Percentiles rank a stretch among this genome's conserved stretches.
These are phyloP conservation scores for Nicotiana paniculata DNA, from an alignment of 257 asterid species.

Conservation along the genomic window DNA sequence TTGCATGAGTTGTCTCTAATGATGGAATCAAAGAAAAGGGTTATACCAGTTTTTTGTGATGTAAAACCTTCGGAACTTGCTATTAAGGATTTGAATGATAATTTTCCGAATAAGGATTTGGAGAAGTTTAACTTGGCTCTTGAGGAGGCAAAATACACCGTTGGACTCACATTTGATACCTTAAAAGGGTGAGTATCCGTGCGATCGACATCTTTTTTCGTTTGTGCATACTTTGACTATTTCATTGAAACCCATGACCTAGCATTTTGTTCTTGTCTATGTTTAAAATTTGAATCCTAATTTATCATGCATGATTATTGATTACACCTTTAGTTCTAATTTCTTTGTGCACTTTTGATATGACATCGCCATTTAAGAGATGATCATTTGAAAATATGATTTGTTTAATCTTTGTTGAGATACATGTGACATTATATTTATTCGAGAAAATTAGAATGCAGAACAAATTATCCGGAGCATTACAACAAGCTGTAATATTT, in stretches of 20 bases:
- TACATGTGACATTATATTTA: not conserved
- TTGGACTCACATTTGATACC: conserved; percentile 76
- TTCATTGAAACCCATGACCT: no score
- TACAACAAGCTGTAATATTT: not conserved
- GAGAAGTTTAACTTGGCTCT: conserved; percentile 45
- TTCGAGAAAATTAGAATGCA: not conserved
- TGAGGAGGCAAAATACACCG: conserved; percentile 66
- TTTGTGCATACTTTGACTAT: no score
- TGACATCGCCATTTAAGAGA: not conserved
- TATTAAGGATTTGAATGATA: conserved; percentile 37
- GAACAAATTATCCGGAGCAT: not conserved
- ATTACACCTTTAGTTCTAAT: not conserved
- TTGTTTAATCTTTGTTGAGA: not conserved
- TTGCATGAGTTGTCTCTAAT: conserved; percentile 61
- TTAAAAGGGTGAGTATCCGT: conserved; percentile 37
- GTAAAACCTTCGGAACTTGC: conserved; percentile 74
- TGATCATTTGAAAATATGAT: not conserved
- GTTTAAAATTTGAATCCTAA: not conserved
- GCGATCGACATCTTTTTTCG: no score
- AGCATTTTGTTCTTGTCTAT: not conserved
- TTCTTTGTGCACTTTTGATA: not conserved
- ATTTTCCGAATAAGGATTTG: conserved; percentile 27
- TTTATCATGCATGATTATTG: no score
- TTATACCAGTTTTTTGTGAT: conserved; percentile 67
- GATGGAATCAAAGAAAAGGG: conserved; percentile 44